Evolutionary conservation across 1,139 yeast genomes (phyloP).

Genomic region (Magnusiomyces starmeri): DNA sequence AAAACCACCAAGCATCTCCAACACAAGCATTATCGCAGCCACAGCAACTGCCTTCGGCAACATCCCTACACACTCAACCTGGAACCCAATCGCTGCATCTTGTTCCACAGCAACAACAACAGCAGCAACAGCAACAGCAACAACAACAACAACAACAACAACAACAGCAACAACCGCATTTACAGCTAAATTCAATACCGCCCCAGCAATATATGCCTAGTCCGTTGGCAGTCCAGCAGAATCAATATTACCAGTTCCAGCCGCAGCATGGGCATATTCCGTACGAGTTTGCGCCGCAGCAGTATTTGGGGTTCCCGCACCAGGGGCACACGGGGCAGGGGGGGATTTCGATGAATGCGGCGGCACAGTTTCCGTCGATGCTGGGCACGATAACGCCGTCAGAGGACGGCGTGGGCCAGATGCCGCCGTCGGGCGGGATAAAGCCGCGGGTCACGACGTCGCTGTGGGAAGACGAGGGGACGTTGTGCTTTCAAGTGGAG

Average conservation of each 20-base stretch:
- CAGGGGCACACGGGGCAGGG: background rate
- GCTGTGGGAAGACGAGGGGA: constrained; percentile 95
- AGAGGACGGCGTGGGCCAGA: constrained; percentile 26
- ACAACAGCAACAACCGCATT: constrained; percentile 2
- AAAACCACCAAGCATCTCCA: constrained; percentile 1
- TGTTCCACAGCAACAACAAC: constrained; percentile 11
- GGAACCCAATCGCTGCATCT: background rate
- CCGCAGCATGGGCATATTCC: constrained; percentile 1
- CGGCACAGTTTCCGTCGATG: constrained; percentile 32
- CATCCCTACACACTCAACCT: background rate
- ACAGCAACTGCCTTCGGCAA: background rate
- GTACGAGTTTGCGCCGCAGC: constrained; percentile 1
- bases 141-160: constrained; percentile 8
- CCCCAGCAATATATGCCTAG: background rate
- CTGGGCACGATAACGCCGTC: constrained; percentile 23
- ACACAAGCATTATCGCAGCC: background rate
- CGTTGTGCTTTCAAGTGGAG: constrained; percentile 73
- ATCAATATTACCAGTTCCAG: background rate
- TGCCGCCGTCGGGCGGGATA: constrained; percentile 41
- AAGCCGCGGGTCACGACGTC: constrained; percentile 89
- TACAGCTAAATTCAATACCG: background rate
- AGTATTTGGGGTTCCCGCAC: constrained; percentile 3
- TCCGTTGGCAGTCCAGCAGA: background rate
- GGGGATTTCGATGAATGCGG: constrained; percentile 18
- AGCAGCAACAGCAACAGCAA: constrained; percentile 7